Percentiles rank a stretch among this genome's conserved stretches.
Evolutionary conservation across 257 asterid species (phyloP).

Genomic region (Vinca minor): DNA sequence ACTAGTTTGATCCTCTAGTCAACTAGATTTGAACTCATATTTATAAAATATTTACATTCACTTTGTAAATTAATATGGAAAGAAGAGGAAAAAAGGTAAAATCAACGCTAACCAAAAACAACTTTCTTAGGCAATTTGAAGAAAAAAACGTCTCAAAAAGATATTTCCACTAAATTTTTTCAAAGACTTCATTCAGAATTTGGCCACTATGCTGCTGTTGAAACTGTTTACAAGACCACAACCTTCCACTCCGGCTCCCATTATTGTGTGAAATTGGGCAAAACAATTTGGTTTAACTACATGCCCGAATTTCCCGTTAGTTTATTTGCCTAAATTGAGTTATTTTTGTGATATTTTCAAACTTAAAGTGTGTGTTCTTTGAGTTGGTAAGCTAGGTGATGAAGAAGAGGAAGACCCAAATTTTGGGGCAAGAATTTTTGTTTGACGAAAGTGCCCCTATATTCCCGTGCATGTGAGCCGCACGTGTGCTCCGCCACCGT

Average conservation of each 20-base stretch:
- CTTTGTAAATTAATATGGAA: not conserved
- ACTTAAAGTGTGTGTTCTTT: too few species aligned
- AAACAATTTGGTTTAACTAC: too few species aligned
- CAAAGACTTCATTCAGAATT: slow-evolving; percentile 24
- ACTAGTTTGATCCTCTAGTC: not conserved
- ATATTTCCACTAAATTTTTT: slow-evolving; percentile 44
- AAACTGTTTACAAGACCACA: slow-evolving; percentile 35
- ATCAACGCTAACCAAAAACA: not conserved
- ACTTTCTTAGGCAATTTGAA: not conserved
- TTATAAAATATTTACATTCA: not conserved
- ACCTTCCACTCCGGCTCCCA: slow-evolving; percentile 63
- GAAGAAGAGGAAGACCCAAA: too few species aligned
- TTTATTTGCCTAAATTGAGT: too few species aligned
- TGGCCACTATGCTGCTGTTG: slow-evolving; percentile 38
- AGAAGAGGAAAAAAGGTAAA: not conserved
- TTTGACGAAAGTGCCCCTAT: too few species aligned
- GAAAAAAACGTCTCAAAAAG: not conserved
- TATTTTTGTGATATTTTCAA: too few species aligned
- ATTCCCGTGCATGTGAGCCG: too few species aligned
- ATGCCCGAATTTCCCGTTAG: too few species aligned
- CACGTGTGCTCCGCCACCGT: too few species aligned
- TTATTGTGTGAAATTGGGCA: too few species aligned
- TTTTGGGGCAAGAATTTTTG: too few species aligned
- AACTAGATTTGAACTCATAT: not conserved
- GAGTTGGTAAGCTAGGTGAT: too few species aligned